Evolutionary conservation across 1,284 basidiomycete genomes (phyloP).

Genomic region (Ganoderma multipileum): DNA sequence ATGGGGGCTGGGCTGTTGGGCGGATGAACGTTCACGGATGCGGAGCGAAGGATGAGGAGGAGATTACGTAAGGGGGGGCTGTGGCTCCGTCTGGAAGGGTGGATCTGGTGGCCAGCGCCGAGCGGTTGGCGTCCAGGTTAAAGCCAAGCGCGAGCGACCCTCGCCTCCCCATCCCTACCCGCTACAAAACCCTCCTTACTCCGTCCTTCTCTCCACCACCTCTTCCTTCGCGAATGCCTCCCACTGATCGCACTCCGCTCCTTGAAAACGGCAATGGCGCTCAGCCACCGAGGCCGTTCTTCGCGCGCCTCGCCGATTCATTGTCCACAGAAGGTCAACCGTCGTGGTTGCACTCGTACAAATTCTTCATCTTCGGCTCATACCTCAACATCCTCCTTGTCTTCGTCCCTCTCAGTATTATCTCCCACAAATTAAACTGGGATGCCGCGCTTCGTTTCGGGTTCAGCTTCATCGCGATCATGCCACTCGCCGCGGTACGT

Average conservation of each 20-base stretch:
- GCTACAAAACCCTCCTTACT: background rate
- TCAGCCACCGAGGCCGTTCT: conserved; percentile 39
- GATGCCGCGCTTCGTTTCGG: conserved; percentile 85
- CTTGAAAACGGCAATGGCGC: conserved; percentile 49
- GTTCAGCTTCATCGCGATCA: conserved; percentile 87
- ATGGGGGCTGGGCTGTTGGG: conserved; percentile 6
- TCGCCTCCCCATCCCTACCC: no score
- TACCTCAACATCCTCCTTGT: conserved; percentile 84
- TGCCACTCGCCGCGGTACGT: conserved; percentile 83
- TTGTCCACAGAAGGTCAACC: conserved; percentile 68
- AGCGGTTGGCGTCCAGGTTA: background rate
- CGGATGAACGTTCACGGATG: background rate
- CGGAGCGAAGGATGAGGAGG: background rate
- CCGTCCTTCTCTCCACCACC: background rate
- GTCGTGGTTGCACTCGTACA: conserved; percentile 65
- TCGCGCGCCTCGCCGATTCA: conserved; percentile 48
- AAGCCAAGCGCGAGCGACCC: background rate
- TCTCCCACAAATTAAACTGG: conserved; percentile 72
- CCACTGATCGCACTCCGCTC: conserved; percentile 48
- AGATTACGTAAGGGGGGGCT: conserved; percentile 16
- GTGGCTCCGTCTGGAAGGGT: background rate
- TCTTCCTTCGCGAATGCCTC: conserved; percentile 35
- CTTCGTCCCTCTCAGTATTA: conserved; percentile 55
- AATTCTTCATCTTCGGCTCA: conserved; percentile 72
- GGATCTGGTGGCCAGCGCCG: background rate